Conservation (phyloP, 2,329 filamentous ascomycete species). For the Coniochaeta sp. region DNA sequence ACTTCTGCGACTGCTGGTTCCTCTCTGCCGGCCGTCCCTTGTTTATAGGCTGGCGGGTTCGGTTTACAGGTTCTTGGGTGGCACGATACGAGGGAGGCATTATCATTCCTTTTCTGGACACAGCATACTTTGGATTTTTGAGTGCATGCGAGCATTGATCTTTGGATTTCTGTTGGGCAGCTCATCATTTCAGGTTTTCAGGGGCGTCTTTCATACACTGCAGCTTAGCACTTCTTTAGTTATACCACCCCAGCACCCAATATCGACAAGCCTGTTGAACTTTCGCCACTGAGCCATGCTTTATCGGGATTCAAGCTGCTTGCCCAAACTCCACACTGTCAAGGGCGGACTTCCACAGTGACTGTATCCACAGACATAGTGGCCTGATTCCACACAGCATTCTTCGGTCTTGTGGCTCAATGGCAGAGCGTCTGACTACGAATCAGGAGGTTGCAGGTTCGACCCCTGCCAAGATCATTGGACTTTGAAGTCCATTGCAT, state of each 20-base stretch:
- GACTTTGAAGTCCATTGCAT: background rate
- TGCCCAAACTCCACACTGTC: background rate
- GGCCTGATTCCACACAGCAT: background rate
- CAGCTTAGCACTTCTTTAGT: too few species aligned
- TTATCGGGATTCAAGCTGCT: background rate
- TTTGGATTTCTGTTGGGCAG: background rate
- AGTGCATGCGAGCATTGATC: background rate
- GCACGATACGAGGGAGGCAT: too few species aligned
- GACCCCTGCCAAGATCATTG: constrained; percentile 8
- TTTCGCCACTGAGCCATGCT: background rate
- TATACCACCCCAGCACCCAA: background rate
- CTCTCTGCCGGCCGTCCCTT: too few species aligned
- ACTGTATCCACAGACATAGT: background rate
- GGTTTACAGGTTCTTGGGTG: too few species aligned
- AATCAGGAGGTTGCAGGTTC: constrained; percentile 16
- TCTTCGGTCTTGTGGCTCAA: constrained; percentile 21
- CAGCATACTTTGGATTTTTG: background rate
- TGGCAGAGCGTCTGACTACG: constrained; percentile 37
- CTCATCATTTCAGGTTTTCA: too few species aligned
- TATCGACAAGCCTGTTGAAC: background rate
- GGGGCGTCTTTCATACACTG: too few species aligned
- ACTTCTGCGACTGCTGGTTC: background rate
- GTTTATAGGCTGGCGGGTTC: too few species aligned
- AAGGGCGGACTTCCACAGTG: background rate
- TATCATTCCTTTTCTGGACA: too few species aligned